Base-by-base conservation (phyloP, 176 grass and related monocot genomes). In the Musa beccarii region DNA sequence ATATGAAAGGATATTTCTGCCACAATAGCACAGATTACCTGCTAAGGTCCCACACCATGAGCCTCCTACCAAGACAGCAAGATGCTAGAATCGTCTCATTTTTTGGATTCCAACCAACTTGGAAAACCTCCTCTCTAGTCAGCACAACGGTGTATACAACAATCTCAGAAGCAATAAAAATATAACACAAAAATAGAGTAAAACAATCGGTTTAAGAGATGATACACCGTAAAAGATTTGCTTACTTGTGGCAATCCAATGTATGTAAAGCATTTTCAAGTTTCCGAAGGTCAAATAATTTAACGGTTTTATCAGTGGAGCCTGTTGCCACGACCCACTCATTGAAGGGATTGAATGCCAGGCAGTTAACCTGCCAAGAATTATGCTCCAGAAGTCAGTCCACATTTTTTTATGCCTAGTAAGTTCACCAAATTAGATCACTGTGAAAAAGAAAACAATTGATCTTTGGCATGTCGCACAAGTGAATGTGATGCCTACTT, bases 1-100 rank as follows among this genome's bases (percentile, higher is more conserved):
- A 43, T 43, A 43, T 43, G 34, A 43, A 43, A 5, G 34, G 34
- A 43, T 43, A 43, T 43, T 43, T 43, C 34, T 5, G 34, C 34
- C 3, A 43, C 34, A 43, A 43, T 43, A 43, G 12, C 16, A 78
- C 17, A 64, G 71, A 72, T 74, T 81, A 94, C 95, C 88, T 99
- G 95, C 95, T 99, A 79, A 99, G 78, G 71, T 99, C 95, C 95
- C 95, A 99, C 69, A 99, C 85, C 95, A 99, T 99, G 26, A 99
- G 88, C 52, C 95, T 91, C 76, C 95, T 91, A 19, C 95, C 95
- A 25, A 89, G 88, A 75, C 95, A 99, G 80, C 95, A 94, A 54
- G 95, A 99, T 72, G 95, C 91, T 73, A 99, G 88, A 82, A 99
- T 92, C 59, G 91, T 99, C 79, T 99, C 95, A 79, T 94, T 99